Evolutionary conservation across 2,329 filamentous ascomycete species (phyloP).

Genomic region (Ceratocystis cacaofunesta): DNA sequence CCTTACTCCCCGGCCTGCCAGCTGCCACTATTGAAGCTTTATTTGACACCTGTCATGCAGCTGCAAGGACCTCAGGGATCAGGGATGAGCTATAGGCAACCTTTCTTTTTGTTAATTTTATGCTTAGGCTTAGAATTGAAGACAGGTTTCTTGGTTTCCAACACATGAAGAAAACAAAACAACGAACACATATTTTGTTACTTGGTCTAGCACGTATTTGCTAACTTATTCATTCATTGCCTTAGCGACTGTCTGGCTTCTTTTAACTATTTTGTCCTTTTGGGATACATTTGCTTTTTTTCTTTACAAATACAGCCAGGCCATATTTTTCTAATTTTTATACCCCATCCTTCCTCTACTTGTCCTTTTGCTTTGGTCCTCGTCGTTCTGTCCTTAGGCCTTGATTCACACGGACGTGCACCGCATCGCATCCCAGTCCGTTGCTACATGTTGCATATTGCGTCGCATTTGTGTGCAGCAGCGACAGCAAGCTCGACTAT

Average conservation of each 20-base stretch:
- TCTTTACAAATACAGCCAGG: neutral
- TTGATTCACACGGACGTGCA: neutral
- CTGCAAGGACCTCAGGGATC: neutral
- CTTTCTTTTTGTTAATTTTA: neutral
- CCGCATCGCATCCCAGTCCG: neutral
- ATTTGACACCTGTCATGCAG: neutral
- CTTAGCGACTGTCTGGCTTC: conserved; percentile 2
- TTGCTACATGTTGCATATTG: neutral
- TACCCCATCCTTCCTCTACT: neutral
- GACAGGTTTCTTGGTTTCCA: neutral
- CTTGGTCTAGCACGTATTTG: neutral
- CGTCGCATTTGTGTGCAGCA: neutral
- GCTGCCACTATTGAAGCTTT: neutral
- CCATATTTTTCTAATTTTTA: neutral
- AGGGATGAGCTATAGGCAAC: neutral
- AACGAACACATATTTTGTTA: conserved; percentile 3
- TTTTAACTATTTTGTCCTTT: neutral
- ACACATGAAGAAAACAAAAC: neutral
- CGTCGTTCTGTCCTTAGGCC: neutral
- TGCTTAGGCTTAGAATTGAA: neutral
- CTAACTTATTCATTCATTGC: neutral
- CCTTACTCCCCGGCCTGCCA: neutral
- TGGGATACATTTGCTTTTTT: neutral
- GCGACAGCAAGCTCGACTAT: neutral
- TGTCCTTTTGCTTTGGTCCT: neutral